Base-by-base conservation (phyloP, 805 yeast species). In the Spencermartinsiella europaea region DNA sequence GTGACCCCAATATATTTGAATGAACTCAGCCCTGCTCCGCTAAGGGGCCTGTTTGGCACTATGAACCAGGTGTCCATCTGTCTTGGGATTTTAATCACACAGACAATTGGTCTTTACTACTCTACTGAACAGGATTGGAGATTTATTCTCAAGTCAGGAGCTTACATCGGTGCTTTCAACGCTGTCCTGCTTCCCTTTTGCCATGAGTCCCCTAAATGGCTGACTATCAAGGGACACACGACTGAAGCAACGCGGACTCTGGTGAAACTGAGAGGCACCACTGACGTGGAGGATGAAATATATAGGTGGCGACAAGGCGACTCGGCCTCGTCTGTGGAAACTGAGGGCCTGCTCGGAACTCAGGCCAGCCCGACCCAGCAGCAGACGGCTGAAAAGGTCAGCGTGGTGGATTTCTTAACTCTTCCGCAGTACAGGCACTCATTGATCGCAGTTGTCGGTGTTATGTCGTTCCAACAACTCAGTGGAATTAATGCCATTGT, bases 401-500 rank as follows among this genome's bases (percentile, higher is more conserved):
- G 47, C 3, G 40, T 44, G 5, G 49, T 52, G 45, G 59, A 66
- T 19, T 89, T 86, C 60, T 53, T 84, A 38, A 69, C 71, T 0
- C 66, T 72, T 15, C 66, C 77, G 0, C 71, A 65, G 38, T 88
- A 76, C 65, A 63, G 67, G 28, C 76, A 76, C 44, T 80, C 93
- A 3, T 71, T 81, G 40, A 57, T 75, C 16, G 83, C 81, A 0
- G 85, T 89, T 7, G 78, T 89, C 0, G 78, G 83, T 2, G 74
- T 88, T 15, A 76, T 90, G 72, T 68, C 82, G 17, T 83, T 90
- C 15, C 99, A 93, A 68, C 99, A 93, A 64, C 78, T 91, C 48
- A 81, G 88, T 56, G 99, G 99, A 28, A 86, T 93, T 61, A 93
- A 93, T 64, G 80, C 96, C 1, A 88, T 93, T 49, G 80, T 93